phyloP scores from a whole-genome alignment of 2,329 filamentous ascomycete species.

The Ophiostoma sp. region DNA sequence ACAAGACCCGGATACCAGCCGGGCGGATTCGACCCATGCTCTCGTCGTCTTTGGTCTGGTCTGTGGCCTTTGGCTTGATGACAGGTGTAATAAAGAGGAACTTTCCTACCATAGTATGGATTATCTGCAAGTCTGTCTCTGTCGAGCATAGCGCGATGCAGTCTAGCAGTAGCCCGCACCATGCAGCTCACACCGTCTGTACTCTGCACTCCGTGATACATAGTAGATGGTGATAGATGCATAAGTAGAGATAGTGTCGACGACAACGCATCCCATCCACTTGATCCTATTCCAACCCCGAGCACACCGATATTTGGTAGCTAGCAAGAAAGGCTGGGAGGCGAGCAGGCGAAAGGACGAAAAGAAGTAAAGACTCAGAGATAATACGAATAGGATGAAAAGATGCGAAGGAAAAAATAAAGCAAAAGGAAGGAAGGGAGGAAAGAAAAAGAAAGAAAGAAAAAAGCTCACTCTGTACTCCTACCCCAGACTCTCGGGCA shows the following conservation, averaged over 20 bases:
- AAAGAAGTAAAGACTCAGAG: no score
- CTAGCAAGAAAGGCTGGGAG: neutral
- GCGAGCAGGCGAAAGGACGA: no score
- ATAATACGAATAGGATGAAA: no score
- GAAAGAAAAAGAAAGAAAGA: neutral
- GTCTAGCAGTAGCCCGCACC: neutral
- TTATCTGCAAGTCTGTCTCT: constrained; percentile 2
- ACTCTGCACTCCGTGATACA: no score
- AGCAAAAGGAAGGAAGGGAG: neutral
- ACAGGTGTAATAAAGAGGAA: neutral
- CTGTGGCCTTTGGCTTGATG: neutral
- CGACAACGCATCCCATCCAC: constrained; percentile 9
- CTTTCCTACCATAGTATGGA: neutral
- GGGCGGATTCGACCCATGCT: neutral
- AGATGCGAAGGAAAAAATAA: neutral
- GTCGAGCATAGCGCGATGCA: constrained; percentile 7
- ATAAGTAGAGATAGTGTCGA: neutral
- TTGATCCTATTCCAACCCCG: constrained; percentile 5
- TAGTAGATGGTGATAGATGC: neutral
- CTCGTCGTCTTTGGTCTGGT: neutral
- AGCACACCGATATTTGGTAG: constrained; percentile 11
- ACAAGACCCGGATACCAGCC: constrained; percentile 11
- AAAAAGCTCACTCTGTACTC: neutral
- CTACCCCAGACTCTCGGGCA: constrained; percentile 7
- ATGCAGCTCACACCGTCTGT: neutral